Evolutionary conservation across 768 basidiomycete genomes (phyloP).

Genomic region (Hygrophorus russula): DNA sequence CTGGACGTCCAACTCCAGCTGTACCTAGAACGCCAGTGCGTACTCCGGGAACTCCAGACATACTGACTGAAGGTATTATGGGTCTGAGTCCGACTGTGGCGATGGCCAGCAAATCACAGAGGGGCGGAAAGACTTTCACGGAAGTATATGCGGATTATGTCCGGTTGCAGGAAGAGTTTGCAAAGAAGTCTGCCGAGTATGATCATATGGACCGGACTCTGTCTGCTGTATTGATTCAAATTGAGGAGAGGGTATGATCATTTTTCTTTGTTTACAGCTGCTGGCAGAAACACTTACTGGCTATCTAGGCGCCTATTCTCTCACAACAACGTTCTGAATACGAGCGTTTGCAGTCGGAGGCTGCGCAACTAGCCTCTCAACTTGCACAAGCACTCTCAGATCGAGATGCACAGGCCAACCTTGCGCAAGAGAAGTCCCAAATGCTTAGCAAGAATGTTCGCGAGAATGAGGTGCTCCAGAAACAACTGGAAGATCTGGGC

Average conservation of each 20-base stretch:
- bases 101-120: constrained; percentile 73
- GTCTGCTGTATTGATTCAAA: constrained; percentile 71
- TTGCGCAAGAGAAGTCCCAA: constrained; percentile 50
- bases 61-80: constrained; percentile 44
- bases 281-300: not conserved
- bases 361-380: constrained; percentile 69
- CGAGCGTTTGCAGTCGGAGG: constrained; percentile 71
- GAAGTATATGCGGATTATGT: constrained; percentile 91
- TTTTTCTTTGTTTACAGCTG: not conserved
- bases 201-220: constrained; percentile 78
- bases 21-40: constrained; percentile 38
- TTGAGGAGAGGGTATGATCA: constrained; percentile 72
- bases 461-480: constrained; percentile 60
- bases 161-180: constrained; percentile 71
- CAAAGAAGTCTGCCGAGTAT: constrained; percentile 70
- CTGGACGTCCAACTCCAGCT: constrained; percentile 22
- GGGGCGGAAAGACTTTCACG: constrained; percentile 81
- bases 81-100: constrained; percentile 82
- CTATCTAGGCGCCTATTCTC: constrained; percentile 70
- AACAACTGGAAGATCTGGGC: constrained; percentile 73
- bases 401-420: constrained; percentile 51
- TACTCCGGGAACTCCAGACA: constrained; percentile 27
- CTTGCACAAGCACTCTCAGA: constrained; percentile 65
- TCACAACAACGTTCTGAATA: constrained; percentile 87
- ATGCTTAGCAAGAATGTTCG: constrained; percentile 45